Base-by-base conservation (phyloP, 106 monocot species). In the Dendrobium officinale region DNA sequence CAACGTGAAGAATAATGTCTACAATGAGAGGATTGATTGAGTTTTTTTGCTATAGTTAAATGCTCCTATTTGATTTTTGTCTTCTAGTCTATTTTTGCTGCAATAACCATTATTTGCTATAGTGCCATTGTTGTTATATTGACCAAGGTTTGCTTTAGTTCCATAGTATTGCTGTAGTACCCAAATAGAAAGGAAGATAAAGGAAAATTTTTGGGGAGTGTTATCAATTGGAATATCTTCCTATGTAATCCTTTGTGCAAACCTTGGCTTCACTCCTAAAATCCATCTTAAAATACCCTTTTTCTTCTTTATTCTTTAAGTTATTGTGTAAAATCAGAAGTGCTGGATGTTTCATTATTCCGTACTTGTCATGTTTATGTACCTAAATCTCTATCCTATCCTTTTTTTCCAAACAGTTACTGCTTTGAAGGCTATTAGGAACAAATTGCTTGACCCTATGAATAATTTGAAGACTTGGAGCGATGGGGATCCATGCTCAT, bases 401-500 rank as follows among this genome's bases (percentile, higher is more conserved):
- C 8, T 55, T 33, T 24, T 24, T 27, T 40, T 86, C 75, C 56
- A 78, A 84, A 83, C 91, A 95, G 95, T 91, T 82, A 33, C 26
- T 75, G 92, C 92, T 54, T 87, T 95, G 81, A 75, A 37, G 51
- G 83, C 80, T 77, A 84, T 93, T 20, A 82, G 48, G 51, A 86
- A 80, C 64, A 82, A 70, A 22, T 82, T 95, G 67, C 42, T 81
- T 77, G 95, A 95, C 82, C 91, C 89, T 37, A 9, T 55, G 42
- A 72, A 74, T 1, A 86, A 86, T 55, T 89, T 92, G 4, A 83
- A 49, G 5, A 78, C 55, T 24, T 95, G 95, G 95, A 84, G 79
- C 27, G 70, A 31, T 67, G 93, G 89, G 49, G 95, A 95, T 91
- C 95, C 95, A 72, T 95, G 95, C 83, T 75, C 48, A 78, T 81